Base-by-base conservation (phyloP, 164 flowering plant species). In the Akebia trifoliata region DNA sequence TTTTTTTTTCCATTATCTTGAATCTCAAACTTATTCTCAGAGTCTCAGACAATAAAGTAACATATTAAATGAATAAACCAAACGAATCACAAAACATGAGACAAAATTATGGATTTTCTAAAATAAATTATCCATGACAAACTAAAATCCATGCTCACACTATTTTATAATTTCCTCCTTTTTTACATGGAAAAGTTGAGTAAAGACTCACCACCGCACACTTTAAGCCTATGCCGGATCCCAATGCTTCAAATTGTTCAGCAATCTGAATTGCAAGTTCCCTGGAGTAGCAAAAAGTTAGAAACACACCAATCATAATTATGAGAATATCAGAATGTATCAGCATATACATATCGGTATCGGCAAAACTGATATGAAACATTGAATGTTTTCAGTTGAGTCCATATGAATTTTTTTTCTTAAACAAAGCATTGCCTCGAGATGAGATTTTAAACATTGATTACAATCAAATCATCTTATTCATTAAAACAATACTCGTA, bases 251-350 rank as follows among this genome's bases (percentile, higher is more conserved):
- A 75, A 90, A 87, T 62, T 90, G 97, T 62, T 93, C 88, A 54
- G 92, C 79, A 63, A 90, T 93, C 62, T 93, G 99, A 68, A 90
- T 84, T 2, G 99, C 99, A 48, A 90, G 86, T 60, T 93, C 97
- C 71, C 95, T 90, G 57, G 12, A 68, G 50, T 25, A 1, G 45
- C 36, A 47, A 31, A 34, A 28, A 30, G 34, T 29, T 29, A 18
- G n/a, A 11, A 15, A 14, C 4, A 25, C 15, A 25, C 24, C 11
- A 24, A 7, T 8, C 24, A 21, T 6, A 29, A 47, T 14, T n/a
- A n/a, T n/a, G n/a, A n/a, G n/a, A n/a, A n/a, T n/a, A n/a, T n/a
- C n/a, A n/a, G n/a, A n/a, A n/a, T n/a, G n/a, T n/a, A n/a, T n/a
- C n/a, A n/a, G n/a, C n/a, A n/a, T n/a, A n/a, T n/a, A n/a, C n/a